A percentile compares a stretch with the other conserved stretches of the same genome.
Conservation (phyloP, 2,329 filamentous ascomycete genomes). For the Aspergillus fijiensis region DNA sequence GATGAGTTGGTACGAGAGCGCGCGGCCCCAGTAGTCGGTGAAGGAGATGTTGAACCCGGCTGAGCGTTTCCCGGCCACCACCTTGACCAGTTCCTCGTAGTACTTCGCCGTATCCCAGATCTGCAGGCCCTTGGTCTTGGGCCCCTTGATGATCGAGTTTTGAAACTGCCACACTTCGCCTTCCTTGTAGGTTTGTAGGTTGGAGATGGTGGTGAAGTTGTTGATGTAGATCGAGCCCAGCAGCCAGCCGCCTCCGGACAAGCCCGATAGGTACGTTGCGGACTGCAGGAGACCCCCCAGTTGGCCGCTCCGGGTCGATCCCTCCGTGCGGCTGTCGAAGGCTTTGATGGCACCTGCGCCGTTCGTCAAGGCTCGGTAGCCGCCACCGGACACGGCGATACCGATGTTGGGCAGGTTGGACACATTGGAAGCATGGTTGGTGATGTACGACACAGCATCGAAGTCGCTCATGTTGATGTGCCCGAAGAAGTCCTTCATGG, state of each 20-base stretch:
- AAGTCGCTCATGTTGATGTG: constrained; percentile 72
- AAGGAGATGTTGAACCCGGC: constrained; percentile 68
- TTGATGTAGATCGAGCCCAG: constrained; percentile 74
- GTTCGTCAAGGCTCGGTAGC: constrained; percentile 80
- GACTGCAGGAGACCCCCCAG: constrained; percentile 80
- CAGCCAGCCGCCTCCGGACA: constrained; percentile 83
- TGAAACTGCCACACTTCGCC: constrained; percentile 61
- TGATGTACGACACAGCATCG: constrained; percentile 69
- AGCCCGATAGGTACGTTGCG: constrained; percentile 74
- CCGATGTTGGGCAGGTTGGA: constrained; percentile 67
- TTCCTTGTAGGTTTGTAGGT: constrained; percentile 25
- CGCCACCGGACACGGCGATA: constrained; percentile 80
- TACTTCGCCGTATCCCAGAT: constrained; percentile 56
- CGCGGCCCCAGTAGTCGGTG: constrained; percentile 84
- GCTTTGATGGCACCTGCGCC: constrained; percentile 79
- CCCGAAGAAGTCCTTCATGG: constrained; percentile 72
- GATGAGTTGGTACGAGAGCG: constrained; percentile 81
- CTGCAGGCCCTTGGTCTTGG: constrained; percentile 47
- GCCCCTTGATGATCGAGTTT: constrained; percentile 61
- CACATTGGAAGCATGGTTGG: constrained; percentile 54
- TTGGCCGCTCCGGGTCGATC: constrained; percentile 62
- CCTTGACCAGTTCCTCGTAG: constrained; percentile 59
- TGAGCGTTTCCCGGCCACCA: constrained; percentile 60
- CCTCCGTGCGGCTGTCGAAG: constrained; percentile 70
- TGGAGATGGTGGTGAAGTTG: constrained; percentile 71